Evolutionary conservation across 1,284 basidiomycete genomes (phyloP), one percentile per base, ranked within the genome.

Genomic region (Mycocalia duriaeana): DNA sequence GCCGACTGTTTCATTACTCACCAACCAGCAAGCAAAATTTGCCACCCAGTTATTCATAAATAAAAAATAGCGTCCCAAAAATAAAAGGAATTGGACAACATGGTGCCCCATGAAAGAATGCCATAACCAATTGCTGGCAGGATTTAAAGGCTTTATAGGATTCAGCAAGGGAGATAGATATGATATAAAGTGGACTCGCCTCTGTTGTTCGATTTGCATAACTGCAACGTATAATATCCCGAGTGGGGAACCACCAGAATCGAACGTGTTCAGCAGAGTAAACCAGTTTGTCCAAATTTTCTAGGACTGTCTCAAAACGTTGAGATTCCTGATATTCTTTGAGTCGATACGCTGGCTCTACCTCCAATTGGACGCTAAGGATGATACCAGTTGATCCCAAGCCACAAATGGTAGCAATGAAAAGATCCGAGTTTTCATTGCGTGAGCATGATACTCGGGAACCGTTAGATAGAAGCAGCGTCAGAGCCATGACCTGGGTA

Each of bases 171-270:
- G 46, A 35, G 14, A 40, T 40, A 31, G 35, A 46, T 40, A 45
- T 19, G 42, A 8, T 36, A 45, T 50, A 42, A 49, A 42, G 42
- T 40, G 24, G 44, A 58, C 80, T 58, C 63, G 93, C 91, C 72
- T 91, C 85, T 45, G 69, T 66, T 1, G 91, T 90, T 45, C 93
- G 76, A 64, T 91, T 80, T 35, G 86, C 77, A 52, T 82, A 74
- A 56, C 85, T 87, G 46, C 91, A 78, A 35, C 91, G 82, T 48
- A 94, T 74, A 28, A 72, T 73, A 51, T 85, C 81, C 16, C 84
- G 80, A 49, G 89, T 85, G 2, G 94, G 92, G 69, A 88, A 96
- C 94, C 94, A 99, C 89, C 91, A 94, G 24, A 94, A 75, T n/a
- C 92, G 77, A 20, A 91, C 89, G 64, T 97, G 93, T 67, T 98